Evolutionary conservation across 2,329 filamentous ascomycete genomes (phyloP).

Genomic region (Dothiorella sarmentorum): DNA sequence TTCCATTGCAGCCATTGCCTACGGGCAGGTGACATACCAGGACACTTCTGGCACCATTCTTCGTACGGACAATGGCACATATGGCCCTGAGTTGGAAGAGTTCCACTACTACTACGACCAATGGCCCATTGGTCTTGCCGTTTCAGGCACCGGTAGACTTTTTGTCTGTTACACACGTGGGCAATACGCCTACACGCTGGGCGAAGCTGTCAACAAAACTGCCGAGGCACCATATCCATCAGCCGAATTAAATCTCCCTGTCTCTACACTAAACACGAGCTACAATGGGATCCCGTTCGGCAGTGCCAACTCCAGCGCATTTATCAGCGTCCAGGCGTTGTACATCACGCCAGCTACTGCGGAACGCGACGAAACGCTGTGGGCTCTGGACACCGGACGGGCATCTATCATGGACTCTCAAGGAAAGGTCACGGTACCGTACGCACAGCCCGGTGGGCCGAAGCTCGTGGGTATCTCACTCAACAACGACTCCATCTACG

Average conservation of each 20-base stretch:
- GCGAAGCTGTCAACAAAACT: slow-evolving; percentile 47
- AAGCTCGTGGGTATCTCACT: slow-evolving; percentile 52
- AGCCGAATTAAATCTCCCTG: slow-evolving; percentile 41
- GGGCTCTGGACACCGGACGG: slow-evolving; percentile 52
- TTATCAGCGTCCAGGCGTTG: slow-evolving; percentile 51
- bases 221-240: slow-evolving; percentile 48
- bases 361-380: slow-evolving; percentile 33
- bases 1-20: not conserved
- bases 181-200: slow-evolving; percentile 46
- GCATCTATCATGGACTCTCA: slow-evolving; percentile 36
- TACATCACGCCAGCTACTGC: slow-evolving; percentile 45
- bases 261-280: slow-evolving; percentile 43
- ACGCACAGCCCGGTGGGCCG: slow-evolving; percentile 42
- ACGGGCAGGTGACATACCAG: slow-evolving; percentile 7
- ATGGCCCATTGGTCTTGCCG: slow-evolving; percentile 48
- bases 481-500: slow-evolving; percentile 44
- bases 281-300: slow-evolving; percentile 46
- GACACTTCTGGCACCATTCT: slow-evolving; percentile 29
- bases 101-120: slow-evolving; percentile 49
- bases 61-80: slow-evolving; percentile 47
- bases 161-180: slow-evolving; percentile 52
- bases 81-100: slow-evolving; percentile 47
- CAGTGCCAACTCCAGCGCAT: slow-evolving; percentile 41
- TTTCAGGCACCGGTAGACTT: slow-evolving; percentile 47
- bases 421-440: slow-evolving; percentile 39